Evolutionary conservation across 2,329 filamentous ascomycete genomes (phyloP), one percentile per base, ranked within the genome.

Genomic region (Phialophora chinensis): DNA sequence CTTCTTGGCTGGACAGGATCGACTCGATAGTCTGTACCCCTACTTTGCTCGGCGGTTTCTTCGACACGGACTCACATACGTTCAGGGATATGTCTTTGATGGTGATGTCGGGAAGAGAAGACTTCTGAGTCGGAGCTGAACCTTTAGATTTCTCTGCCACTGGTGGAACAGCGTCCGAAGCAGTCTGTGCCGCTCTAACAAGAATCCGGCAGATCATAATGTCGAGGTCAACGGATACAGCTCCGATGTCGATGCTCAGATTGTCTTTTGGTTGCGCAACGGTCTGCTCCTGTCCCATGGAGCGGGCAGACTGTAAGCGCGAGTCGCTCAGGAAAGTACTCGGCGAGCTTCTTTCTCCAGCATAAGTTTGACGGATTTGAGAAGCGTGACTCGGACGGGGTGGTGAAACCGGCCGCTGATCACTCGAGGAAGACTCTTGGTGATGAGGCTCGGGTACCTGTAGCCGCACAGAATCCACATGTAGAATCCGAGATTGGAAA

Each of bases 201-300:
- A 69, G 52, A n/a, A 70, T 54, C 29, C 62, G 61, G 49, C 64
- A 65, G 17, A 70, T 53, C 53, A 63, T 62, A n/a, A 70, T 66
- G 49, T 70, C 69, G 23, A 70, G 66, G 53, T 68, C 66, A 10
- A 70, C 35, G 3, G 66, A 65, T n/a, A 70, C 56, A 20, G 62
- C 31, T n/a, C 69, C 69, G 14, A 68, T 38, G 3, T 64, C 54
- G 47, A 68, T 33, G 31, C 29, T 59, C 17, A 69, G 29, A 8
- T 31, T 54, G 25, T 66, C 33, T 25, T 50, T 64, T 44, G 60
- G 20, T 8, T 23, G 35, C 17, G 54, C 52, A 38, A 47, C 35
- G 7, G 52, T 29, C 25, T 44, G 60, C 25, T 25, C 25, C 31
- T 63, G 63, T 11, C 10, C 25, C 8, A 52, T 47, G 25, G 56